Evolutionary conservation across 2,329 filamentous ascomycete genomes (phyloP).

Genomic region (Aspergillus aculeatinus): DNA sequence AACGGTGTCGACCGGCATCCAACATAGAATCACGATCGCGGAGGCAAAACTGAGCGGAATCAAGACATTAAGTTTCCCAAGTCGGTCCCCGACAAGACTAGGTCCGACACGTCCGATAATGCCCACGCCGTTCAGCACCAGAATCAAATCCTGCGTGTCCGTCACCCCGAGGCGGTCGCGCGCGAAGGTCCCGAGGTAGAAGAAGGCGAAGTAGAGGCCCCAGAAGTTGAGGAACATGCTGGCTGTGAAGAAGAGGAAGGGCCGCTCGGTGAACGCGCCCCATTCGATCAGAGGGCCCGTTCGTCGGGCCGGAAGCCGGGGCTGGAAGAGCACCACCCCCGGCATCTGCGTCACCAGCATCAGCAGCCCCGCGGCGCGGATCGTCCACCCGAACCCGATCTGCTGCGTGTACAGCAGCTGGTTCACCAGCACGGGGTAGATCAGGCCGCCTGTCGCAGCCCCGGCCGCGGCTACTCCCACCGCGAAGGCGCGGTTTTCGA

Average conservation of each 20-base stretch:
- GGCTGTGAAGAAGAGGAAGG: conserved; percentile 53
- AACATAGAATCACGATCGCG: conserved; percentile 54
- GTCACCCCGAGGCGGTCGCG: too few relatives aligned
- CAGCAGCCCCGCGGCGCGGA: conserved; percentile 49
- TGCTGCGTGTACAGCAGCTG: conserved; percentile 31
- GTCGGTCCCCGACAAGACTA: too few relatives aligned
- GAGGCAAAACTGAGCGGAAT: conserved; percentile 26
- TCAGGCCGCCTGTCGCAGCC: conserved; percentile 43
- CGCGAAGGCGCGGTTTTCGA: conserved; percentile 38
- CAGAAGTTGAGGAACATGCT: conserved; percentile 51
- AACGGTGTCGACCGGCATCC: conserved; percentile 52
- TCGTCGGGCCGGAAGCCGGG: conserved; percentile 32
- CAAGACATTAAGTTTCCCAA: too few relatives aligned
- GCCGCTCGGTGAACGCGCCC: conserved; percentile 56
- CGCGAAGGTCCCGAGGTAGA: conserved; percentile 41
- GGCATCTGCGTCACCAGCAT: conserved; percentile 38
- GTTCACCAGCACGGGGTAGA: conserved; percentile 48
- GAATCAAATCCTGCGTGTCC: too few relatives aligned
- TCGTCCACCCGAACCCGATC: conserved; percentile 49
- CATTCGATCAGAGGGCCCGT: conserved; percentile 56
- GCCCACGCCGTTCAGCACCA: too few relatives aligned
- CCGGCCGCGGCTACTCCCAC: conserved; percentile 41
- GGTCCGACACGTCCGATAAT: too few relatives aligned
- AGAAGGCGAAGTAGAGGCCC: conserved; percentile 59
- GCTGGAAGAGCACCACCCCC: conserved; percentile 16